A percentile compares a stretch with the other conserved stretches of the same genome.
phyloP scores from a whole-genome alignment of 148 eudicot species.

The Vaccinium myrtillus region DNA sequence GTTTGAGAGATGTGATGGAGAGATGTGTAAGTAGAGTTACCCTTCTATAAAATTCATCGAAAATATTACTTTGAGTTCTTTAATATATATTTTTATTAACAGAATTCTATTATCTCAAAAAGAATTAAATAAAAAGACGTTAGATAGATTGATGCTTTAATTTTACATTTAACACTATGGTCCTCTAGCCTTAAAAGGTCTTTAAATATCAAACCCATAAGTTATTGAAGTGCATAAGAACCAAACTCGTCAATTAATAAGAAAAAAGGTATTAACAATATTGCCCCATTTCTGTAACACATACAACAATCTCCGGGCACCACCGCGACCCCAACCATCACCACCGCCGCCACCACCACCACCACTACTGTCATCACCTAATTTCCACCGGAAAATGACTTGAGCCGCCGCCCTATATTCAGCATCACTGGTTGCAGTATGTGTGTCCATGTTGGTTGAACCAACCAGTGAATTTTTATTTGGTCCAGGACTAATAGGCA shows the following conservation, averaged over 20 bases:
- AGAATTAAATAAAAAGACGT: background rate
- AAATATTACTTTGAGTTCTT: background rate
- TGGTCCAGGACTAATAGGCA: background rate
- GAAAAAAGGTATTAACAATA: background rate
- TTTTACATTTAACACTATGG: background rate
- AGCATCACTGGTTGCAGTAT: background rate
- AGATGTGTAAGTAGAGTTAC: too few relatives aligned
- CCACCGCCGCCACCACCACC: background rate
- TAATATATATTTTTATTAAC: background rate
- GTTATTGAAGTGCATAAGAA: background rate
- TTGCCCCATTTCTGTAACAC: background rate
- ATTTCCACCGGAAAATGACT: slow-evolving; percentile 4
- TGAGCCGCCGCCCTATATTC: background rate
- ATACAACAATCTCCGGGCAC: background rate
- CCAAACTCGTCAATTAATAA: background rate
- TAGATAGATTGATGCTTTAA: background rate
- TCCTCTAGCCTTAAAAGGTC: too few relatives aligned
- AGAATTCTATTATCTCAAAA: background rate
- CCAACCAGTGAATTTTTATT: background rate
- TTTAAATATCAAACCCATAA: background rate
- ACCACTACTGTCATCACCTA: background rate
- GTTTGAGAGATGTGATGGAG: too few relatives aligned
- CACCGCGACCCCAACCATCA: background rate
- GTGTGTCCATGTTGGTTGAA: background rate
- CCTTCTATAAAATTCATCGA: too few relatives aligned